A percentile compares a stretch with the other conserved stretches of the same genome.
Conservation (phyloP, 2,329 filamentous ascomycete species). For the Raffaelea arxii region DNA sequence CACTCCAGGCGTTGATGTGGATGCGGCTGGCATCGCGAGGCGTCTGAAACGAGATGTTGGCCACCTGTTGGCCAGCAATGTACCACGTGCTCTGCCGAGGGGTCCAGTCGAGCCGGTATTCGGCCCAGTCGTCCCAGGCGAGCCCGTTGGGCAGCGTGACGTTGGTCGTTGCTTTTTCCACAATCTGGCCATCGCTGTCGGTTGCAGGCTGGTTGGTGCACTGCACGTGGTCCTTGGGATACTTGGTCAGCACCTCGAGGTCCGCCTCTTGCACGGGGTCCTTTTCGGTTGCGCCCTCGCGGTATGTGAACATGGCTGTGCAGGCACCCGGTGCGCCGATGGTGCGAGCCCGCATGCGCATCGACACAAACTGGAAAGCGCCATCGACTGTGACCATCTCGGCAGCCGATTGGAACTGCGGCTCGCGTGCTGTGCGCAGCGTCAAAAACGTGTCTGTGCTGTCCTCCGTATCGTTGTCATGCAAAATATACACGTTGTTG, state of each 20-base stretch:
- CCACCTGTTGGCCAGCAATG: conserved; percentile 38
- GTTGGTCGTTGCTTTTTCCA: conserved; percentile 37
- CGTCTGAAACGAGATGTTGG: conserved; percentile 44
- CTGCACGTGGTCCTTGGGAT: conserved; percentile 32
- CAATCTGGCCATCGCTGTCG: conserved; percentile 30
- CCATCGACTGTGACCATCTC: conserved; percentile 33
- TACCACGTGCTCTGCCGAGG: conserved; percentile 44
- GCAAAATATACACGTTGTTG: conserved; percentile 33
- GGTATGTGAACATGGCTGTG: conserved; percentile 45
- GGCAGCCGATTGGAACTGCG: conserved; percentile 34
- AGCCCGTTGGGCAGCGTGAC: conserved; percentile 32
- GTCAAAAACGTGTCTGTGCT: conserved; percentile 35
- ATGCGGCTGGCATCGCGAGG: conserved; percentile 42
- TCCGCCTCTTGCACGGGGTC: conserved; percentile 38
- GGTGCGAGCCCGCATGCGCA: conserved; percentile 43
- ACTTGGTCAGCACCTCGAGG: conserved; percentile 41
- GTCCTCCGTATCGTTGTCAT: conserved; percentile 23
- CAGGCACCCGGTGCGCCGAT: conserved; percentile 37
- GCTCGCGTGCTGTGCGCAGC: conserved; percentile 34
- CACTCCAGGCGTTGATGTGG: conserved; percentile 51
- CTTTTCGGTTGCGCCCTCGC: conserved; percentile 8
- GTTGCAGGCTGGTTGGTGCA: conserved; percentile 54
- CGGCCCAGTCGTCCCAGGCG: conserved; percentile 45
- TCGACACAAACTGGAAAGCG: conserved; percentile 29
- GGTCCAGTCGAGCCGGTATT: conserved; percentile 52